A percentile compares a stretch with the other conserved stretches of the same genome.
Evolutionary conservation across 805 yeast species (phyloP).

Genomic region (Myxozyma melibiosi): DNA sequence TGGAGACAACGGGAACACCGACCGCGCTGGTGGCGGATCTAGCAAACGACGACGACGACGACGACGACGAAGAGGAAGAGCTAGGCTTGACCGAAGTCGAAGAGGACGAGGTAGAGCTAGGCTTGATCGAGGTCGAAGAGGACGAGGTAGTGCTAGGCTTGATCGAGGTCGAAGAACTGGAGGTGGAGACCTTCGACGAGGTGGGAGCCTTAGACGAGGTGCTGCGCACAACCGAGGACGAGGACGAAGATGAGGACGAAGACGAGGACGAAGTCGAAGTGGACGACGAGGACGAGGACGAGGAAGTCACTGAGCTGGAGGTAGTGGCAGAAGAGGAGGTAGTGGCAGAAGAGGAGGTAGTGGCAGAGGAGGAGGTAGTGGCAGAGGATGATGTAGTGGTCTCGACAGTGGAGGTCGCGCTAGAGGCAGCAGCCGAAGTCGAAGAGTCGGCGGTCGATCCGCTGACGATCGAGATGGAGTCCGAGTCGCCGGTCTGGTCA

Average conservation of each 20-base stretch:
- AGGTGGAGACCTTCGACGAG: background rate
- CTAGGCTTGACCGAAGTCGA: background rate
- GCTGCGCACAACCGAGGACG: conserved; percentile 1
- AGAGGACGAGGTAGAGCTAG: background rate
- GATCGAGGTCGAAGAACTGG: background rate
- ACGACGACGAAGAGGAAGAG: background rate
- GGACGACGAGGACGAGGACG: conserved; percentile 9
- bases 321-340: conserved; percentile 11
- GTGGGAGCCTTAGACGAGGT: background rate
- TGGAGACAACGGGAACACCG: background rate
- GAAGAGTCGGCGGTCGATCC: conserved; percentile 28
- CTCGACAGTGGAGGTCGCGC: conserved; percentile 25
- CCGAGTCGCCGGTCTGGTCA: conserved; percentile 47
- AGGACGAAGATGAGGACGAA: background rate
- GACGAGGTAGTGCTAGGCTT: conserved; percentile 1
- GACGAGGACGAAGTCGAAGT: background rate
- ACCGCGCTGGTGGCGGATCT: background rate
- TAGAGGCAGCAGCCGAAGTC: conserved; percentile 24
- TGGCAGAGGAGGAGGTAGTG: conserved; percentile 11
- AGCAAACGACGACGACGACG: background rate
- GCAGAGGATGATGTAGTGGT: conserved; percentile 31
- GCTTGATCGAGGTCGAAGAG: background rate
- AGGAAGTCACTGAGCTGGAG: conserved; percentile 8
- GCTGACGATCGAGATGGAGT: conserved; percentile 44
- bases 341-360: conserved; percentile 4